phyloP scores from a whole-genome alignment of 2,329 filamentous ascomycete species.

The Venturia pyrina region DNA sequence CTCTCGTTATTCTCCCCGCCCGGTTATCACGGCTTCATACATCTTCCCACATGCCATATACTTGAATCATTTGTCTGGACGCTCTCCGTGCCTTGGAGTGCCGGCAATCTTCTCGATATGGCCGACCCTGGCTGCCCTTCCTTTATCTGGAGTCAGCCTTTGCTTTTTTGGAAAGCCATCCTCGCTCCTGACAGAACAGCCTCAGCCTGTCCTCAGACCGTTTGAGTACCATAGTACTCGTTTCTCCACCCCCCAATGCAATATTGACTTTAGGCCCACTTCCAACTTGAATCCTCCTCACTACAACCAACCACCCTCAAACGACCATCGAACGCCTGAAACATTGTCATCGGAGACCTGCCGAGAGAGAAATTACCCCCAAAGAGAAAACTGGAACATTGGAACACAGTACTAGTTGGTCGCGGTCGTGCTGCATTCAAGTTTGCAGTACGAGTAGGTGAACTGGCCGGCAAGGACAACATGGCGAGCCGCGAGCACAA shows the following conservation, averaged over 20 bases:
- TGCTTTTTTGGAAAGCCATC: neutral
- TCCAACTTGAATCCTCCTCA: neutral
- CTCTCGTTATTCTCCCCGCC: neutral
- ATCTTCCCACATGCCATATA: neutral
- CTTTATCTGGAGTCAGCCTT: neutral
- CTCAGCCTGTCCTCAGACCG: neutral
- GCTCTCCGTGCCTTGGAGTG: neutral
- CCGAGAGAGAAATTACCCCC: neutral
- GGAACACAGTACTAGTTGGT: neutral
- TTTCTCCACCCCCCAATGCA: neutral
- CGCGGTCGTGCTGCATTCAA: neutral
- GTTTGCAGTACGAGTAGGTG: neutral
- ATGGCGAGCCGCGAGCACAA: constrained; percentile 1
- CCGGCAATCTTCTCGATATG: neutral
- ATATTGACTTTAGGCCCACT: neutral
- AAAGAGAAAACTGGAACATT: neutral
- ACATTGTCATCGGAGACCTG: neutral
- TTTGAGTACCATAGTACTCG: neutral
- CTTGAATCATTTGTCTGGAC: neutral
- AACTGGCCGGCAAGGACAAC: constrained; percentile 1
- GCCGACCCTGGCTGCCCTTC: neutral
- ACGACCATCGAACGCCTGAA: neutral
- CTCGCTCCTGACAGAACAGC: neutral
- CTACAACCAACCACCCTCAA: neutral
- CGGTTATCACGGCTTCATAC: neutral